These are phyloP conservation scores for Lactarius indigo DNA, from an alignment of 768 basidiomycete genomes.

Conservation along the genomic window DNA sequence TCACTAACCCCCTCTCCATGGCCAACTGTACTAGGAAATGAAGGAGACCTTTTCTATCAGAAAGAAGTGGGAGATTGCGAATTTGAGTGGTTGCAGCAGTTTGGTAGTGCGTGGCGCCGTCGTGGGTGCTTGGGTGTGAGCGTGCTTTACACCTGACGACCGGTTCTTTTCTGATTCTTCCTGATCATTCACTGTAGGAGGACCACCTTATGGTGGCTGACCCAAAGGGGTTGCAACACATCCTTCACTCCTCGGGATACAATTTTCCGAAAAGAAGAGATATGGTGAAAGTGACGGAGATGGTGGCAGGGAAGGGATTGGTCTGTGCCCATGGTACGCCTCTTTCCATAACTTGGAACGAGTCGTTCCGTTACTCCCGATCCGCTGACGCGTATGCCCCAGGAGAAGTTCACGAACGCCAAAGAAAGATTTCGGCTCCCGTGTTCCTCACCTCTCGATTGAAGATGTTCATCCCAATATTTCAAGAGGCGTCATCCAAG, in stretches of 20 bases:
- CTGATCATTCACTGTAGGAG: slow-evolving; percentile 2
- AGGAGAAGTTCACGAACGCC: slow-evolving; percentile 27
- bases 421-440: slow-evolving; percentile 29
- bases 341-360: neutral
- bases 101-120: slow-evolving; percentile 22
- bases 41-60: slow-evolving; percentile 25
- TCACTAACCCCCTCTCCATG: neutral
- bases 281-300: slow-evolving; percentile 20
- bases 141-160: neutral
- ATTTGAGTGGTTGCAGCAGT: slow-evolving; percentile 18
- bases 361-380: neutral
- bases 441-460: slow-evolving; percentile 28
- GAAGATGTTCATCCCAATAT: slow-evolving; percentile 28
- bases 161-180: neutral
- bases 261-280: slow-evolving; percentile 26
- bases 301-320: slow-evolving; percentile 26
- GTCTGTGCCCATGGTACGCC: slow-evolving; percentile 23
- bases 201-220: slow-evolving; percentile 3
- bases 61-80: slow-evolving; percentile 29
- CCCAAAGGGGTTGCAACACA: slow-evolving; percentile 30
- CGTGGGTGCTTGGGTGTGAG: slow-evolving; percentile 25
- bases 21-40: slow-evolving; percentile 26
- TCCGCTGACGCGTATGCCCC: neutral
- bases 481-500: slow-evolving; percentile 25
- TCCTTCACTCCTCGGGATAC: slow-evolving; percentile 31